Base-by-base conservation (phyloP, 2,329 filamentous ascomycete species). In the Fusarium sp. region DNA sequence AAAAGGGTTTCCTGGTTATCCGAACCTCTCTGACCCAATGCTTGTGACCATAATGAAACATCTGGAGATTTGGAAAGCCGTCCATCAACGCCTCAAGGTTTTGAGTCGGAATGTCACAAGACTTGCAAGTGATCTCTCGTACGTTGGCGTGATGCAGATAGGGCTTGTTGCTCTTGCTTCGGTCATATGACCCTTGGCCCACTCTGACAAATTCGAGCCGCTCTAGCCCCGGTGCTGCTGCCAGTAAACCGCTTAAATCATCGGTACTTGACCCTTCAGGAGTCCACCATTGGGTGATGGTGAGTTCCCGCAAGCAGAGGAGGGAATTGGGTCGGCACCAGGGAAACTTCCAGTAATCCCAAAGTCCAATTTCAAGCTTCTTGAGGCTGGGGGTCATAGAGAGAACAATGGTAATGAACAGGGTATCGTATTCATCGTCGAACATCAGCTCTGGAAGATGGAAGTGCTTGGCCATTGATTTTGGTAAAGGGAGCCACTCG, bases 251-350 rank as follows among this genome's bases (percentile, higher is more conserved):
- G 9, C 10, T 1, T 9, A 17, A 34, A 26, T n/a, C 2, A 4
- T 3, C 7, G 4, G 15, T 10, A 5, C 33, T 5, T 19, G 3
- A 4, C 10, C 3, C 8, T 14, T 7, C 4, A 8, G 2, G 2
- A 5, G 13, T 6, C 7, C 13, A 3, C 22, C 33, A 8, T 13
- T n/a, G 4, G 9, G 7, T 42, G 8, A 51, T 36, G 8, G 4
- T 24, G 0, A 61, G 43, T 2, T 52, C 4, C 3, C 11, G 21
- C 7, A 59, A 7, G 31, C 15, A 40, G 1, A 7, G 19, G 13
- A 60, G 6, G 9, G 15, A 28, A 10, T 17, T 43, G 4, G 36
- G 6, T 6, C 4, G 22, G 10, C 10, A 49, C 19, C n/a, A 21
- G 15, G 4, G 31, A 19, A 49, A 36, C 0, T 5, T 8, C n/a